A percentile compares a stretch with the other conserved stretches of the same genome.
Conservation (phyloP, 805 yeast genomes). For the Ogataea chonburiensis region DNA sequence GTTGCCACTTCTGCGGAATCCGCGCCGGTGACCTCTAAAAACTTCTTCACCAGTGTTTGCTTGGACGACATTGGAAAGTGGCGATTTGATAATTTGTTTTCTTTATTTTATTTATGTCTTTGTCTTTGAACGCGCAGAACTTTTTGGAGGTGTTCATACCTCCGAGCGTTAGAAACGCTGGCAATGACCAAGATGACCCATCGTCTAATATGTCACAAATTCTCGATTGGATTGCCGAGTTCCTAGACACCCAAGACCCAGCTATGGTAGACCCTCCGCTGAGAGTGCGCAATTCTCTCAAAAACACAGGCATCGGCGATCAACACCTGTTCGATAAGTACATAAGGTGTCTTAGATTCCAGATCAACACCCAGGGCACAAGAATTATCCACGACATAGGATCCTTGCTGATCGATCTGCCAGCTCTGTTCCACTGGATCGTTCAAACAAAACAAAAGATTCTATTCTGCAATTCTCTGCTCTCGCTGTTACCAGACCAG, state of each 20-base stretch:
- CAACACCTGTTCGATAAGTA: constrained; percentile 19
- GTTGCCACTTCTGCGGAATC: constrained; percentile 35
- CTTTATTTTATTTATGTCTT: constrained; percentile 9
- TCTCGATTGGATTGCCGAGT: constrained; percentile 29
- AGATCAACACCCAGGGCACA: constrained; percentile 17
- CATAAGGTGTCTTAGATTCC: constrained; percentile 16
- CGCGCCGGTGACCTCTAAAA: constrained; percentile 42
- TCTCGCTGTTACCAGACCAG: constrained; percentile 16
- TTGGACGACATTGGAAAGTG: constrained; percentile 13
- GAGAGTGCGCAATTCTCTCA: constrained; percentile 23
- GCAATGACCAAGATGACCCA: constrained; percentile 24
- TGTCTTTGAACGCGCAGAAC: constrained; percentile 15
- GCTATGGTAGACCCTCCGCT: constrained; percentile 22
- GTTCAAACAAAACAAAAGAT: constrained; percentile 13
- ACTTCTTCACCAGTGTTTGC: constrained; percentile 30
- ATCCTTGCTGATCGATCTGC: constrained; percentile 7
- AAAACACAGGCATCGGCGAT: constrained; percentile 19
- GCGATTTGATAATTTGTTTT: background rate
- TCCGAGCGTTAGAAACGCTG: constrained; percentile 3
- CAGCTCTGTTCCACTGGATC: constrained; percentile 19
- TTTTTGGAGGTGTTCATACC: constrained; percentile 18
- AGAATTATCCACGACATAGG: constrained; percentile 3
- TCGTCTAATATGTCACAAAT: constrained; percentile 23
- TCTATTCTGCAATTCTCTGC: constrained; percentile 12
- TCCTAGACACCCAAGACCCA: constrained; percentile 9